A percentile compares a stretch with the other conserved stretches of the same genome.
These are phyloP conservation scores for Vanderwaltozyma tropicalis DNA, from an alignment of 805 yeast genomes.

Conservation along the genomic window DNA sequence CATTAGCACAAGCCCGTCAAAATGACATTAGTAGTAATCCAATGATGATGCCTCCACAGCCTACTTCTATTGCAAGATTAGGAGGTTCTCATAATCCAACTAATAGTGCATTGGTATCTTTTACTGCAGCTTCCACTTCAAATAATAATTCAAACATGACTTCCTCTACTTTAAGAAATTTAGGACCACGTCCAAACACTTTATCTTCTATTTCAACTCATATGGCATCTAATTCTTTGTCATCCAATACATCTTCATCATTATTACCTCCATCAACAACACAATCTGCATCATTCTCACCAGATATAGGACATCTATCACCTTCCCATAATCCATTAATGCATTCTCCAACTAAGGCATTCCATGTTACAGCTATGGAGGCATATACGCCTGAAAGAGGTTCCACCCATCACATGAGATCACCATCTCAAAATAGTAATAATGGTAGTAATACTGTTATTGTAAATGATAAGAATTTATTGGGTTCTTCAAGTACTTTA, in stretches of 20 bases:
- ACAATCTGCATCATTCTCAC: neutral
- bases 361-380: constrained; percentile 42
- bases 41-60: neutral
- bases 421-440: constrained; percentile 5
- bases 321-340: constrained; percentile 18
- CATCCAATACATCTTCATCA: neutral
- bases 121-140: constrained; percentile 1
- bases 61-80: neutral
- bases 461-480: neutral
- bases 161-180: neutral
- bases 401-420: constrained; percentile 13
- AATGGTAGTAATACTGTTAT: neutral
- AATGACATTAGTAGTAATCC: neutral
- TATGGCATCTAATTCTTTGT: neutral
- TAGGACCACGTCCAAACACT: constrained; percentile 3
- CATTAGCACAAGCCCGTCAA: too few species aligned
- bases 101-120: constrained; percentile 3
- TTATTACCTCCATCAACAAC: neutral
- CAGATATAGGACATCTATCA: constrained; percentile 6
- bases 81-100: neutral
- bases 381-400: constrained; percentile 60
- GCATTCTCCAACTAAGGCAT: constrained; percentile 34
- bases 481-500: neutral
- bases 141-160: neutral
- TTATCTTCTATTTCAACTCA: constrained; percentile 1